Evolutionary conservation across 2,329 filamentous ascomycete species (phyloP), one percentile per base, ranked within the genome.

Genomic region (Myriosclerotinia curreyana): DNA sequence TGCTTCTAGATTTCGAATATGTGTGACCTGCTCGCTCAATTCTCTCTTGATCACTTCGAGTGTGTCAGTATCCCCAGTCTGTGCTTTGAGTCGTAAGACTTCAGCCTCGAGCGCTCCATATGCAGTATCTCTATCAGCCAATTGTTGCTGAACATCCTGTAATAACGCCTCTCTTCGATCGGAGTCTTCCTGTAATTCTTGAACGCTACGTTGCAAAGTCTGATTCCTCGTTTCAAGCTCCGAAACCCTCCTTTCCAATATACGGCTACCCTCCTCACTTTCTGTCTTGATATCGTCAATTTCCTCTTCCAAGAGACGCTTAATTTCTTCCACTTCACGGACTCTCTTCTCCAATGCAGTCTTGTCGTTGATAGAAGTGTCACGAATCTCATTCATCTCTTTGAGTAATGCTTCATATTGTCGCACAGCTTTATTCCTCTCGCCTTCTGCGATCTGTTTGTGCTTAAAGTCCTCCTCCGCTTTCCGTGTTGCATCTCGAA

Each of bases 11-110:
- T 85, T 87, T 65, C 91, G 87, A 68, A 97, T 96, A 73, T 98
- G 92, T n/a, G 86, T 83, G 0, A 99, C 90, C 74, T 98, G 95
- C 68, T 97, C 93, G 0, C 90, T 88, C 5, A 99, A 82, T 77
- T 99, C 93, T 69, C 87, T 85, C 74, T 94, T 91, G 70, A 99
- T 90, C 42, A 97, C 86, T 6, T 83, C 85, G 72, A 98, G 83
- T 0, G 91, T 95, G 69, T 97, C 93, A 0, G 87, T 86, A 74
- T 97, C 94, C 12, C 90, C 92, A 2, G 90, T 90, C 71, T 95
- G 90, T 0, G 93, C 91, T 74, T 94, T 97, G 6, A 96, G 79
- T 40, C 88, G 84, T 61, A 97, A 78, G 11, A 97, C 85, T 62
- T 98, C 91, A 0, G 90, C 87, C 77, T 98, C 93, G 12, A 98